Percentiles rank a stretch among this genome's conserved stretches.
Evolutionary conservation across 257 asterid species (phyloP).

Genomic region (Nicotiana paniculata): DNA sequence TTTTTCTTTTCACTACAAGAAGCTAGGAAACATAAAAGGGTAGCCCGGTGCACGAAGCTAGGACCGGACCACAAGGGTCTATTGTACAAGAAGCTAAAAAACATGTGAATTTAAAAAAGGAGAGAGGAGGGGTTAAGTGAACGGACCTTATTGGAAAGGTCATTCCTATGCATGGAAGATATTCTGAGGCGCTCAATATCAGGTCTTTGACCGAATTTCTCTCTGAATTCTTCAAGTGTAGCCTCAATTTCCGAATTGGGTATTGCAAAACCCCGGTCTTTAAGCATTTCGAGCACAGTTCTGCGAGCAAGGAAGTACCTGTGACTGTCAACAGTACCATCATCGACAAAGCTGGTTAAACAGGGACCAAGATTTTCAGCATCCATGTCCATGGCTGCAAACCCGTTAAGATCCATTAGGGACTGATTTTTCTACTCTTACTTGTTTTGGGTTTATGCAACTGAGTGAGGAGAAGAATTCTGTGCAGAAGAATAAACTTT

Average conservation of each 20-base stretch:
- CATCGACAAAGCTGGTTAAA: slow-evolving; percentile 43
- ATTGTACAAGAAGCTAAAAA: neutral
- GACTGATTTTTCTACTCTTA: too few relatives aligned
- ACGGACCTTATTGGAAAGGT: slow-evolving; percentile 68
- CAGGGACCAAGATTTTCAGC: slow-evolving; percentile 29
- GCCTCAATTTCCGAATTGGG: slow-evolving; percentile 59
- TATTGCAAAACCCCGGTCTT: slow-evolving; percentile 79
- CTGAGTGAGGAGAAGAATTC: neutral
- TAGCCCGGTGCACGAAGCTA: too few relatives aligned
- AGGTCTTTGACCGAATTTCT: slow-evolving; percentile 42
- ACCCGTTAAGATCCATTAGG: slow-evolving; percentile 5
- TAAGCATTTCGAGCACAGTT: slow-evolving; percentile 84
- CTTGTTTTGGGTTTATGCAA: neutral
- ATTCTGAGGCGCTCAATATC: slow-evolving; percentile 43
- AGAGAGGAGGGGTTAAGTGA: neutral
- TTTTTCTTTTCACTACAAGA: neutral
- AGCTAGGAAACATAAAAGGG: neutral
- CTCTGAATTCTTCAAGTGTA: slow-evolving; percentile 58
- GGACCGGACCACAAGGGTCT: too few relatives aligned
- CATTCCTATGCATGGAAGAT: slow-evolving; percentile 55
- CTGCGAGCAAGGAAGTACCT: slow-evolving; percentile 68
- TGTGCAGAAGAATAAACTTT: too few relatives aligned
- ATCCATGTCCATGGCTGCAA: slow-evolving; percentile 24
- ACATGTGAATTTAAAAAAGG: neutral
- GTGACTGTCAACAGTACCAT: slow-evolving; percentile 64